phyloP scores from a whole-genome alignment of 129 eudicot genomes.

The Oenanthe sinensis region DNA sequence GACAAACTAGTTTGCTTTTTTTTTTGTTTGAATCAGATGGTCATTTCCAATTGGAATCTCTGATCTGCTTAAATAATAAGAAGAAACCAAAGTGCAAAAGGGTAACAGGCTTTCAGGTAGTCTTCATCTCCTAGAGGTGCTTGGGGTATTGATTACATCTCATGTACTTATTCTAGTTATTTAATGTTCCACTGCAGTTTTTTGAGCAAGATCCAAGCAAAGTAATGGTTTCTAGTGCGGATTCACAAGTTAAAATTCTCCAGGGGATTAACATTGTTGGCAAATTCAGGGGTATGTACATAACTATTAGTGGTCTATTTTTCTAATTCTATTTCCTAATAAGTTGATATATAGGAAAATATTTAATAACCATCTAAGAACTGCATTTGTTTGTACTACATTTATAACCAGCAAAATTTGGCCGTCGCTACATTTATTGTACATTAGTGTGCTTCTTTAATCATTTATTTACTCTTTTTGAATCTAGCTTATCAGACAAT shows the following conservation, averaged over 20 bases:
- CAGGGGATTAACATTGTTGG: slow-evolving; percentile 48
- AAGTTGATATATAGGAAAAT: not conserved
- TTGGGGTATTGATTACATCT: not conserved
- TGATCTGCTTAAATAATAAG: slow-evolving; percentile 47
- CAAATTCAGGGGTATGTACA: slow-evolving; percentile 56
- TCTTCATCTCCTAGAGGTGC: slow-evolving; percentile 3
- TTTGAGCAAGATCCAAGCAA: slow-evolving; percentile 74
- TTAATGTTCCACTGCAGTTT: slow-evolving; percentile 34
- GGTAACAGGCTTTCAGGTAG: slow-evolving; percentile 83
- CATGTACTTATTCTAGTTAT: not conserved
- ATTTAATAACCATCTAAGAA: not conserved
- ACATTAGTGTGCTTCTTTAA: not conserved
- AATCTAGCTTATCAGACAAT: not conserved
- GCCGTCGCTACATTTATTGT: not conserved
- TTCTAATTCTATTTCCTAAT: not conserved
- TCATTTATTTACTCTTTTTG: not conserved
- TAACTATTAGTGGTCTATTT: not conserved
- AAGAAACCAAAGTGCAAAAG: slow-evolving; percentile 75
- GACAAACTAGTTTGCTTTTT: slow-evolving; percentile 9
- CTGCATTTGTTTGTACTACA: not conserved
- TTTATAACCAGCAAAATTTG: not conserved
- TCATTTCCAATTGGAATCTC: slow-evolving; percentile 62
- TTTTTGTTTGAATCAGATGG: slow-evolving; percentile 39
- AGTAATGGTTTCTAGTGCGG: slow-evolving; percentile 83
- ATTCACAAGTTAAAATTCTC: slow-evolving; percentile 74